Evolutionary conservation across 768 basidiomycete species (phyloP), one percentile per base, ranked within the genome.

Genomic region (Mycena amicta): DNA sequence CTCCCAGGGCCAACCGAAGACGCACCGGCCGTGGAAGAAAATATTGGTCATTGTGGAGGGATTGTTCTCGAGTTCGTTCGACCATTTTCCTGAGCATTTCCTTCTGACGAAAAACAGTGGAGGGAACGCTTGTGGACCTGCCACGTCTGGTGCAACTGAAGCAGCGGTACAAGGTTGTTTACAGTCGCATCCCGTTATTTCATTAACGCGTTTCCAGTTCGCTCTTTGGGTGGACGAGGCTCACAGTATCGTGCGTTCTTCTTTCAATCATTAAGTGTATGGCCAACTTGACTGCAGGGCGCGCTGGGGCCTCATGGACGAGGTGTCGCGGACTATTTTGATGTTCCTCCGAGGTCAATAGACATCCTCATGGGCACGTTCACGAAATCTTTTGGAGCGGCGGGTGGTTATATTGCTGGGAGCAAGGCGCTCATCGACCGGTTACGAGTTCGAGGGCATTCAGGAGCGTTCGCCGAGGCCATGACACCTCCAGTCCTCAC

Each of bases 311-410:
- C 95, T 5, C 84, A 90, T 64, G 97, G 97, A 8, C 93, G 97
- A 29, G 97, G 97, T 59, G 91, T 99, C 4, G 86, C 89, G 50
- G 95, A 99, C 71, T 99, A 98, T 76, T 99, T 96, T 71, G 85
- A 85, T 54, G 76, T 98, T 58, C 77, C 92, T 61, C 94, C 97
- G 16, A 80, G 82, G 2, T 81, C 81, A 8, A 83, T 98, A 60
- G 97, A 99, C 70, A 81, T 99, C 60, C 85, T 96, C 63, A 99
- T 99, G 97, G 97, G 97, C 55, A 99, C 97, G 0, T 97, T 99
- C 73, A 99, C 97, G 22, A 93, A 93, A 73, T 92, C 91, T 0
- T 95, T 95, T 67, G 93, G 93, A 53, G 91, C 93, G 1, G 90
- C 94, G 0, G 96, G 95, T 52, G 96, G 97, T 5, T 98, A 98